Base-by-base conservation (phyloP, 306 rosid species). In the Corylus avellana region DNA sequence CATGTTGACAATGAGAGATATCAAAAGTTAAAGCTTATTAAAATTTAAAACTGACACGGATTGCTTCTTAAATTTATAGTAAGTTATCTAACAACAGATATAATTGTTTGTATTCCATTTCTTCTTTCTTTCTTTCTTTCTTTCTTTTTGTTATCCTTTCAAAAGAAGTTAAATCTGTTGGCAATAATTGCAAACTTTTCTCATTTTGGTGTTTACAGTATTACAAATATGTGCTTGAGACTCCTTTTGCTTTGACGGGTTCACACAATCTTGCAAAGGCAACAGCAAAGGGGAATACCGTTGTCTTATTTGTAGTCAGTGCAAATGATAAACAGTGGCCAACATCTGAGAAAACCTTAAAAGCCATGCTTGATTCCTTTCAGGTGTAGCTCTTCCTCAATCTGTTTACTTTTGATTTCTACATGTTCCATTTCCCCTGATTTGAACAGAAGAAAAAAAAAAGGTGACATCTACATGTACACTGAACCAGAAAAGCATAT, bases 261-360 rank as follows among this genome's bases (percentile, higher is more conserved):
- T 81, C 98, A 3, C 98, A 92, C 89, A 95, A 95, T 82, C 97
- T 95, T 62, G 98, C 98, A 14, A 93, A 92, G 84, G 98, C 98
- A 81, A 95, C 98, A 6, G 98, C 98, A 12, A 95, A 95, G 83
- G 98, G 97, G 80, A 93, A 82, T 91, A 95, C 98, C 1, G 97
- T 95, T 48, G 88, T 95, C 63, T 79, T 95, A 62, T 95, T 92
- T 80, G 98, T 95, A 76, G 97, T 88, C 3, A 95, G 98, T 73
- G 97, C 98, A 74, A 95, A 77, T 72, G 98, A 92, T 80, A 92
- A 91, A 81, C 98, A 95, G 67, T 95, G 98, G 98, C 98, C 72
- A 79, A 32, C 93, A 35, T 88, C 92, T 72, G 57, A 92, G 88
- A 82, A 91, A 84, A 88, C 85, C 68, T 87, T 95, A 67, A 92